These are phyloP conservation scores for Arachis hypogaea DNA, from an alignment of 306 rosid genomes.

Conservation along the genomic window DNA sequence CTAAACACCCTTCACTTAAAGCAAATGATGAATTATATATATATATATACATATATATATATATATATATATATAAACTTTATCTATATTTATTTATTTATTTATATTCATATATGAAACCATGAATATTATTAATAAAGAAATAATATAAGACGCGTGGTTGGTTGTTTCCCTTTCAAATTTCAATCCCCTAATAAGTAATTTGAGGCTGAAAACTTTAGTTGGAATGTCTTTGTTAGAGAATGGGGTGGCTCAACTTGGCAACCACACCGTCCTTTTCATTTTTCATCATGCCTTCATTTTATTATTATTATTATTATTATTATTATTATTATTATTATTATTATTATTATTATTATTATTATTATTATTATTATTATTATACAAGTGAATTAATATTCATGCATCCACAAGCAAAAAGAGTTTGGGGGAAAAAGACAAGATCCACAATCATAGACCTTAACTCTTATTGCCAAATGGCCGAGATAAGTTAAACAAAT, in stretches of 20 bases:
- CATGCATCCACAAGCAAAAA: neutral
- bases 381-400: neutral
- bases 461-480: neutral
- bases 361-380: too few species aligned
- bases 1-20: too few species aligned
- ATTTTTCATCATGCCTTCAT: slow-evolving; percentile 15
- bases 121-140: neutral
- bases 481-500: neutral
- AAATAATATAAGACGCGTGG: neutral
- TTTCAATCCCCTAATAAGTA: neutral
- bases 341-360: too few species aligned
- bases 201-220: slow-evolving; percentile 4
- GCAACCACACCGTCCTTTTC: slow-evolving; percentile 30
- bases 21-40: too few species aligned
- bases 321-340: too few species aligned
- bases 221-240: slow-evolving; percentile 17
- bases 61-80: neutral
- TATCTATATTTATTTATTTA: neutral
- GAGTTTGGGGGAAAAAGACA: neutral
- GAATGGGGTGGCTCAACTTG: slow-evolving; percentile 23
- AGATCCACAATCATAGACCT: neutral
- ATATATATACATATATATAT: too few species aligned
- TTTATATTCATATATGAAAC: neutral
- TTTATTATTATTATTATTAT: too few species aligned
- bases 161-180: neutral